A percentile compares a stretch with the other conserved stretches of the same genome.
Evolutionary conservation across 2,329 filamentous ascomycete genomes (phyloP).

Genomic region (Botryotinia globosa): DNA sequence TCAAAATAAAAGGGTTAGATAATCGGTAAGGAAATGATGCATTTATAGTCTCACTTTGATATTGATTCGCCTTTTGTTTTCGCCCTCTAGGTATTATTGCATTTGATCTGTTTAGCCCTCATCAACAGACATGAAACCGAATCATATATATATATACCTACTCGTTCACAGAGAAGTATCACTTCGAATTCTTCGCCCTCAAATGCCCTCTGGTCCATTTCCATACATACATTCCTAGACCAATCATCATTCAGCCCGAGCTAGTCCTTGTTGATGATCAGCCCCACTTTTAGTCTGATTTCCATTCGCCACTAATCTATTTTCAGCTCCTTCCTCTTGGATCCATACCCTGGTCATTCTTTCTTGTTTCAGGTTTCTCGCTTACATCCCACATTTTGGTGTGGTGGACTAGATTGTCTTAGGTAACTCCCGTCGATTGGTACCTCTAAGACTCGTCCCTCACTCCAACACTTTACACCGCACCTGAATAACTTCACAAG

Average conservation of each 20-base stretch:
- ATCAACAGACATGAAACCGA: neutral
- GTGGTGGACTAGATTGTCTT: neutral
- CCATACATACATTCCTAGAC: neutral
- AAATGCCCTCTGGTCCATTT: neutral
- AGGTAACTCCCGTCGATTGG: neutral
- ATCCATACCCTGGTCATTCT: neutral
- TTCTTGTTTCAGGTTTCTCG: constrained; percentile 21
- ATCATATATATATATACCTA: neutral
- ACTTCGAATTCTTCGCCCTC: neutral
- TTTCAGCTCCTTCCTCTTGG: neutral
- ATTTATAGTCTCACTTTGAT: neutral
- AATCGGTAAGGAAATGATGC: neutral
- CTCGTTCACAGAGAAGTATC: neutral
- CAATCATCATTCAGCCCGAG: neutral
- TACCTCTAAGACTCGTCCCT: neutral
- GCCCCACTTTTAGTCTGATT: neutral
- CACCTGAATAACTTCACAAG: constrained; percentile 7
- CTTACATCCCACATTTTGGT: constrained; percentile 22
- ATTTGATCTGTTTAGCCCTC: neutral
- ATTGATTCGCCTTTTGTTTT: neutral
- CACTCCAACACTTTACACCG: neutral
- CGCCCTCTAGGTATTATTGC: neutral
- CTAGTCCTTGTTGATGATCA: neutral
- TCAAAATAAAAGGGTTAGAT: no score
- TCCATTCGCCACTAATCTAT: neutral